Evolutionary conservation across 73 alveolate genomes (phyloP).

Genomic region (Symbiodinium natans): DNA sequence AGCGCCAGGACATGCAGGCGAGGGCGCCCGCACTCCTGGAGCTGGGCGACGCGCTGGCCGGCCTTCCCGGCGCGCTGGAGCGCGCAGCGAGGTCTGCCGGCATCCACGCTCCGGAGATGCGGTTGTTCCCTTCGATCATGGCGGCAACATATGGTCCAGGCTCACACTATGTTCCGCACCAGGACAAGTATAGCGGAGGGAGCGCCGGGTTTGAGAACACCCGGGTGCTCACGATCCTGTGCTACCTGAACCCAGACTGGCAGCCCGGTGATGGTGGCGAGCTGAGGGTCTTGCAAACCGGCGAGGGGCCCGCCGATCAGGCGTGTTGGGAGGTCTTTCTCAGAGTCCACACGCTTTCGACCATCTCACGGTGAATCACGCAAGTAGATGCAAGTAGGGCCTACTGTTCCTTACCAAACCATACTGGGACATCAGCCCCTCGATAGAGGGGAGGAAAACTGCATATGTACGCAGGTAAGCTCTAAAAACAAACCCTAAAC

Average conservation of each 20-base stretch:
- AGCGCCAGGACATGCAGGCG: neutral
- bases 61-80: constrained; percentile 75
- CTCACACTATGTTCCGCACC: constrained; percentile 79
- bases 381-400: too few species aligned
- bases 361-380: too few species aligned
- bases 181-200: constrained; percentile 93
- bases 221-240: constrained; percentile 79
- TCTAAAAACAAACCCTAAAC: too few species aligned
- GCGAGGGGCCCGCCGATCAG: neutral
- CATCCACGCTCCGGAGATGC: constrained; percentile 16
- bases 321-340: neutral
- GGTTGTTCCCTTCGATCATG: constrained; percentile 62
- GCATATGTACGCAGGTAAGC: too few species aligned
- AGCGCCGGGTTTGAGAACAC: constrained; percentile 89
- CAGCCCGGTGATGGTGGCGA: constrained; percentile 88
- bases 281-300: constrained; percentile 40
- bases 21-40: constrained; percentile 11
- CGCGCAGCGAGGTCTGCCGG: neutral
- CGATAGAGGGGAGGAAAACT: too few species aligned
- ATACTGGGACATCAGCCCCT: too few species aligned
- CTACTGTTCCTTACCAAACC: too few species aligned
- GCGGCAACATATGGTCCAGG: constrained; percentile 83
- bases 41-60: constrained; percentile 64
- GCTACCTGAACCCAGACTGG: constrained; percentile 87
- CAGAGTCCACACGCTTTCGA: too few species aligned